phyloP scores from a whole-genome alignment of 1,139 yeast species.

The Suhomyces yuchorum region DNA sequence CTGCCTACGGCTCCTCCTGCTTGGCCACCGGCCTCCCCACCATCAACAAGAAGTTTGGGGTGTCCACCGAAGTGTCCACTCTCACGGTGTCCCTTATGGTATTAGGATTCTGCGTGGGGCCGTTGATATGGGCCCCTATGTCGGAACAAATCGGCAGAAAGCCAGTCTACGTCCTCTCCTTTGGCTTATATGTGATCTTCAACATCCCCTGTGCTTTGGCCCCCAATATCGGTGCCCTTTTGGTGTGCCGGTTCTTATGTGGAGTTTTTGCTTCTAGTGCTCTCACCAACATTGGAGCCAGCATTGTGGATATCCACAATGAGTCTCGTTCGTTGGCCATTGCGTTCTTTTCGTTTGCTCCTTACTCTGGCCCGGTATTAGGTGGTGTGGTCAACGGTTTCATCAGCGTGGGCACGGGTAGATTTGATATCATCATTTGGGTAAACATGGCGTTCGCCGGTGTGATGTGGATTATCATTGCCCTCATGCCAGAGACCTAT shows the following conservation, averaged over 20 bases:
- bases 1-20: conserved; percentile 89
- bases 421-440: conserved; percentile 79
- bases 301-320: conserved; percentile 81
- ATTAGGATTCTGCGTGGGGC: conserved; percentile 84
- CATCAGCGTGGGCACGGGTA: conserved; percentile 66
- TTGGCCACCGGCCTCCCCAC: conserved; percentile 81
- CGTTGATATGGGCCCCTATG: conserved; percentile 86
- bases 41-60: conserved; percentile 63
- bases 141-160: conserved; percentile 86
- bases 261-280: conserved; percentile 89
- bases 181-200: conserved; percentile 72
- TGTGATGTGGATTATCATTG: conserved; percentile 66
- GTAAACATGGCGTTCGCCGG: conserved; percentile 93
- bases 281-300: conserved; percentile 84
- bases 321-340: conserved; percentile 86
- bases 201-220: conserved; percentile 89
- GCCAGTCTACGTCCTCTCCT: conserved; percentile 77
- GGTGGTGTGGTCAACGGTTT: conserved; percentile 93
- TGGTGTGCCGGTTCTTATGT: conserved; percentile 80
- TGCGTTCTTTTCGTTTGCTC: conserved; percentile 89
- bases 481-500: conserved; percentile 81
- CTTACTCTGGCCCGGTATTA: conserved; percentile 88
- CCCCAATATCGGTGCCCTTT: conserved; percentile 76
- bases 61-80: conserved; percentile 75
- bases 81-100: conserved; percentile 86